These are phyloP conservation scores for Suillus spraguei DNA, from an alignment of 768 basidiomycete species.

Conservation along the genomic window DNA sequence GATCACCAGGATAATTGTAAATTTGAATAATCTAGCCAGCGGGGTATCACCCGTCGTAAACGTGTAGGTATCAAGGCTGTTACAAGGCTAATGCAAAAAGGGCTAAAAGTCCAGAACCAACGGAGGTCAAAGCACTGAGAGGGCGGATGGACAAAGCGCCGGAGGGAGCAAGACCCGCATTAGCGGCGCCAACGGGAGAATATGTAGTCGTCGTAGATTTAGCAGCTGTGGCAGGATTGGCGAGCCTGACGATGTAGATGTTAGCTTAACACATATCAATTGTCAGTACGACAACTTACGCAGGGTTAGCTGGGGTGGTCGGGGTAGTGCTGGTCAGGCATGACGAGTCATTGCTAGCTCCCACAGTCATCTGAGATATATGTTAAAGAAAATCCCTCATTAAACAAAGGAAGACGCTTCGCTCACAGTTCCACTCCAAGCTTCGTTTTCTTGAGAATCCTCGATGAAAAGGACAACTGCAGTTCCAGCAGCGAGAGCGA, in stretches of 20 bases:
- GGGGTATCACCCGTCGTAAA: conserved; percentile 38
- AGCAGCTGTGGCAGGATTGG: conserved; percentile 3
- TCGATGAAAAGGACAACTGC: conserved; percentile 53
- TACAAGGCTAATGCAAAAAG: conserved; percentile 27
- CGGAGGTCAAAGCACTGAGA: conserved; percentile 24
- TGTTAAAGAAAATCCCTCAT: not conserved
- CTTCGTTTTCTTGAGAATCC: conserved; percentile 58
- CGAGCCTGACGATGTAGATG: conserved; percentile 11
- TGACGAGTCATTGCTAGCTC: conserved; percentile 36
- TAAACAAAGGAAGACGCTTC: not conserved
- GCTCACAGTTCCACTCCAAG: conserved; percentile 66
- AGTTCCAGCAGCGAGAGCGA: conserved; percentile 48
- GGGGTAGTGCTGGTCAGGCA: conserved; percentile 33
- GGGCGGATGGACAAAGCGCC: conserved; percentile 26
- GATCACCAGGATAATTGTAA: conserved; percentile 28
- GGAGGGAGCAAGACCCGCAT: conserved; percentile 30
- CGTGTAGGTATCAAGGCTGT: conserved; percentile 38
- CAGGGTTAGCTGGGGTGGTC: conserved; percentile 2
- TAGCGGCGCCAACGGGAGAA: conserved; percentile 36
- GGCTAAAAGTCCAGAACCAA: conserved; percentile 24
- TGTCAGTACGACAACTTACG: conserved; percentile 11
- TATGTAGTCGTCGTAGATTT: conserved; percentile 18
- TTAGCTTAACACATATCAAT: conserved; percentile 12
- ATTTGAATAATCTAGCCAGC: conserved; percentile 37
- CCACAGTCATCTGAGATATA: conserved; percentile 37